A percentile compares a stretch with the other conserved stretches of the same genome.
Conservation (phyloP, 2,329 filamentous ascomycete species). For the Stachybotrys elegans region DNA sequence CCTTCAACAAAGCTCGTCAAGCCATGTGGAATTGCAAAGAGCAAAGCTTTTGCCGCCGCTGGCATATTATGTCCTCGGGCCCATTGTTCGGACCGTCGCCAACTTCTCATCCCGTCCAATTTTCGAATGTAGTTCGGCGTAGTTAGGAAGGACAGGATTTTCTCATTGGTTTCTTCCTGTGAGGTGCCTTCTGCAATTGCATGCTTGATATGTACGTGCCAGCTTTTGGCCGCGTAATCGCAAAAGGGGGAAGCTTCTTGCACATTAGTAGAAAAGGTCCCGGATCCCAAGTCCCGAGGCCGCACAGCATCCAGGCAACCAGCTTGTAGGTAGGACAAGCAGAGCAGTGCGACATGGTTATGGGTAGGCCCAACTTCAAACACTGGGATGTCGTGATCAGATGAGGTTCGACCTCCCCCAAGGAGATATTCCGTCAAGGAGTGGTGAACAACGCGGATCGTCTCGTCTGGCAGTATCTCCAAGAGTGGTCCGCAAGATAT, state of each 20-base stretch:
- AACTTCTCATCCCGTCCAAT: not conserved
- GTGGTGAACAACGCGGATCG: constrained; percentile 38
- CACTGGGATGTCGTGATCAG: not conserved
- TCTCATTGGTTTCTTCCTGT: not conserved
- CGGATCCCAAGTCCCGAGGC: not conserved
- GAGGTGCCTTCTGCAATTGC: not conserved
- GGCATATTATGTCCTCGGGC: not conserved
- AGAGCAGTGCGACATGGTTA: not conserved
- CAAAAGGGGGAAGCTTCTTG: not conserved
- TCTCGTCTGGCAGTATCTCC: constrained; percentile 38
- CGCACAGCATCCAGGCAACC: not conserved
- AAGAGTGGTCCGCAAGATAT: constrained; percentile 35
- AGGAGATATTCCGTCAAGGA: constrained; percentile 40
- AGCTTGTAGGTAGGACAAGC: not conserved
- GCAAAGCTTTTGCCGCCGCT: not conserved
- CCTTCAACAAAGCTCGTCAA: not conserved
- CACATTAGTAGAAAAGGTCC: not conserved
- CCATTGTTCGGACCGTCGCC: no score
- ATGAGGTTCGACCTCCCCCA: not conserved
- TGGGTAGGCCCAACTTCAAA: not conserved
- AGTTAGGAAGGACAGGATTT: not conserved
- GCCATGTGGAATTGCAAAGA: not conserved
- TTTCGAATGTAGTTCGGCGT: not conserved
- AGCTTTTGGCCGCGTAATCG: not conserved
- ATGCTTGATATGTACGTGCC: not conserved